These are phyloP conservation scores for Penicillium salamii DNA, from an alignment of 495 filamentous ascomycete genomes.

Conservation along the genomic window DNA sequence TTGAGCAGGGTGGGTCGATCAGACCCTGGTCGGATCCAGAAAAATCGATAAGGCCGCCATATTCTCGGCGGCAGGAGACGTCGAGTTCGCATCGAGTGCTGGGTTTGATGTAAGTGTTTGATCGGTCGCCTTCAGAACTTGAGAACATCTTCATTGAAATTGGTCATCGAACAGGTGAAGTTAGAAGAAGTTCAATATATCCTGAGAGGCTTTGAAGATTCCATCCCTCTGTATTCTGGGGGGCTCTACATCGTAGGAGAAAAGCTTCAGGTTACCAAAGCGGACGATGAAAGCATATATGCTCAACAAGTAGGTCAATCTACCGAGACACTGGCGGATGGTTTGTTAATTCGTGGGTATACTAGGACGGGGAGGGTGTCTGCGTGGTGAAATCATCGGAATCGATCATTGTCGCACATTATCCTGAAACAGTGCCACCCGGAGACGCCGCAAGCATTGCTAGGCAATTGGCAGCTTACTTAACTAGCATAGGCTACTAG, in stretches of 20 bases:
- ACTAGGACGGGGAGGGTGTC: not conserved
- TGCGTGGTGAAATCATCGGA: not conserved
- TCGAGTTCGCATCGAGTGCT: not conserved
- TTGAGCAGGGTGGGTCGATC: not conserved
- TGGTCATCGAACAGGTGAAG: not conserved
- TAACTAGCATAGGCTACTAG: not conserved
- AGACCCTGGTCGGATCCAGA: not conserved
- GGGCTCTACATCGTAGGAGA: not conserved
- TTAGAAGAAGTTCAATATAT: not conserved
- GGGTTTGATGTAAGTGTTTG: not conserved
- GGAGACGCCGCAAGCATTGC: not conserved
- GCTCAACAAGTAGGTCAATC: not conserved
- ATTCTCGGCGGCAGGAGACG: not conserved
- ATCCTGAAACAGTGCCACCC: not conserved
- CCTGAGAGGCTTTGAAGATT: not conserved
- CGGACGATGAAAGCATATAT: not conserved
- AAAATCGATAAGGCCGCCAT: not conserved
- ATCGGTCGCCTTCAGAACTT: no score
- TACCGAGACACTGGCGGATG: not conserved
- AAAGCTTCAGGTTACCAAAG: not conserved
- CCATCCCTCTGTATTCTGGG: not conserved
- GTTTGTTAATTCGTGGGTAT: not conserved
- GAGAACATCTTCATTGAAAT: no score
- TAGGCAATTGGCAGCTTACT: not conserved
- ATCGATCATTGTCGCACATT: not conserved